These are phyloP conservation scores for Coemansia sp. DNA, from an alignment of 192 early-diverging fungal species.

Conservation along the genomic window DNA sequence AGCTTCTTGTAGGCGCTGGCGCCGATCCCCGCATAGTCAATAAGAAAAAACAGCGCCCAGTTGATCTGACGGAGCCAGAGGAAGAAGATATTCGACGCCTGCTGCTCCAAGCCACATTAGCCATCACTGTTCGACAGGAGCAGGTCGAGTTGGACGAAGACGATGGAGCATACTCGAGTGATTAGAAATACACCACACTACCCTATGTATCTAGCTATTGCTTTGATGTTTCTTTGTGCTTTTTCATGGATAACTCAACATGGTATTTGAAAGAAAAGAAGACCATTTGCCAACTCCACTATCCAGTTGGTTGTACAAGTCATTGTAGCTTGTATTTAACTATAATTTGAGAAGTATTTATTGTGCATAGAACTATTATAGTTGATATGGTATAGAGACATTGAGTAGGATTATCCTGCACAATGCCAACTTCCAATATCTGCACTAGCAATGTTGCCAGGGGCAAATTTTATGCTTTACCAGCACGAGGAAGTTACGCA, in stretches of 20 bases:
- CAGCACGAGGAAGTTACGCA: conserved; percentile 41
- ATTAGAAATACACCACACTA: conserved; percentile 7
- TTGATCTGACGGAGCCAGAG: conserved; percentile 28
- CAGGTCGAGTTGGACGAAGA: conserved; percentile 12
- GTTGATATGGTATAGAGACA: too few species aligned
- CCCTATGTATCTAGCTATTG: not conserved
- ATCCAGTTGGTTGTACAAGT: too few species aligned
- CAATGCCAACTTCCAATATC: too few species aligned
- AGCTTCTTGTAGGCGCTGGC: conserved; percentile 57
- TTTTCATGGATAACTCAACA: not conserved
- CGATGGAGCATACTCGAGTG: conserved; percentile 22
- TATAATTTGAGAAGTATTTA: too few species aligned
- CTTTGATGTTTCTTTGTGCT: not conserved
- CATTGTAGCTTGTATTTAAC: too few species aligned
- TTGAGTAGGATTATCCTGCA: too few species aligned
- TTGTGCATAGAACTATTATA: too few species aligned
- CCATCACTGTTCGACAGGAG: conserved; percentile 11
- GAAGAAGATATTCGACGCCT: conserved; percentile 34
- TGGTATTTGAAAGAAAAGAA: too few species aligned
- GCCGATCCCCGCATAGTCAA: conserved; percentile 55
- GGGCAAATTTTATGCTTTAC: not conserved
- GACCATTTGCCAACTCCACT: too few species aligned
- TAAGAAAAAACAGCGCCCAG: conserved; percentile 32
- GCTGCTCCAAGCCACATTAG: conserved; percentile 34
- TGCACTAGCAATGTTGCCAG: too few species aligned